These are phyloP conservation scores for Dendrobium nobile DNA, from an alignment of 106 monocot genomes.

Conservation along the genomic window DNA sequence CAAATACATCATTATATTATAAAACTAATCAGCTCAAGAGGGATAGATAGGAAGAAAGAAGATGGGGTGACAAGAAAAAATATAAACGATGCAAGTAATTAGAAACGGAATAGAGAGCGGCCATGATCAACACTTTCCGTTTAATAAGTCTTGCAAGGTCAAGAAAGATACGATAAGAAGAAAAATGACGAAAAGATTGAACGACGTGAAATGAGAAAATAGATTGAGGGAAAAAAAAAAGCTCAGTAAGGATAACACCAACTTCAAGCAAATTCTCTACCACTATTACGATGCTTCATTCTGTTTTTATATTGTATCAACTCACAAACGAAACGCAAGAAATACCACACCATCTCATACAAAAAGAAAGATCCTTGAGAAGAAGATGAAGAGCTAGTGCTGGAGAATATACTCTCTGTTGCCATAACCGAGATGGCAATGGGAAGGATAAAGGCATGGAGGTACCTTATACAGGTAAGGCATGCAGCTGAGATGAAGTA, in stretches of 20 bases:
- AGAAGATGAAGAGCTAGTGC: neutral
- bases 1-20: too few relatives aligned
- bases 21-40: neutral
- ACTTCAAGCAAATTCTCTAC: neutral
- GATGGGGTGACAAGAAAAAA: neutral
- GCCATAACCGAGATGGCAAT: neutral
- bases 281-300: neutral
- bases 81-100: neutral
- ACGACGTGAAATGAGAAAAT: neutral
- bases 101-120: conserved; percentile 7
- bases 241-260: conserved; percentile 10
- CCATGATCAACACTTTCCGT: neutral
- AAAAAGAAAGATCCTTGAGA: neutral
- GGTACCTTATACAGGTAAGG: too few relatives aligned
- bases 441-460: too few relatives aligned
- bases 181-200: too few relatives aligned
- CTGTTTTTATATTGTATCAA: neutral
- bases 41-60: neutral
- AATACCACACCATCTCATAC: neutral
- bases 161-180: neutral
- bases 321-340: neutral
- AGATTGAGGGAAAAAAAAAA: neutral
- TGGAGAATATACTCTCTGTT: neutral
- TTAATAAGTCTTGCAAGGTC: conserved; percentile 7
- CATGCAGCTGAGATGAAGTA: too few relatives aligned